phyloP scores from a whole-genome alignment of 495 filamentous ascomycete species.

The Achaetomiella virescens region DNA sequence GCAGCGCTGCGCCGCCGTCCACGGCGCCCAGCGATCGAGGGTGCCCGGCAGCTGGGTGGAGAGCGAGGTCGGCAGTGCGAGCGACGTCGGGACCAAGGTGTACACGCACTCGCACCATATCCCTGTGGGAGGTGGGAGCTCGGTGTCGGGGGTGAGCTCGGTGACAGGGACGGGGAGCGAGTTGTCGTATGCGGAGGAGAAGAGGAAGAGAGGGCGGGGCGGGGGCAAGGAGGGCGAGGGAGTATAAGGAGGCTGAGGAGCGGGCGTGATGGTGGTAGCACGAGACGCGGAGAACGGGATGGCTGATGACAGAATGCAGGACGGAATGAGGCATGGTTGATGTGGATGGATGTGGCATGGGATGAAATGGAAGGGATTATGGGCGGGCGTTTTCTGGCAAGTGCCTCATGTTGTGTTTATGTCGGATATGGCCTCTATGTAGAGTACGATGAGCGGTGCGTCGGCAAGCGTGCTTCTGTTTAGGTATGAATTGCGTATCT shows the following conservation, averaged over 20 bases:
- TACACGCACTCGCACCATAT: slow-evolving; percentile 79
- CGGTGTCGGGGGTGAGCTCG: slow-evolving; percentile 33
- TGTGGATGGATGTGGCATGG: not conserved
- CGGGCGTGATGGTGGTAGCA: not conserved
- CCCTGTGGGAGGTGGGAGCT: slow-evolving; percentile 26
- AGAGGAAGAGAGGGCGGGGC: slow-evolving; percentile 29
- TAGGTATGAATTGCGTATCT: no score
- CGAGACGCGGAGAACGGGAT: no score
- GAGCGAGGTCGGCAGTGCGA: slow-evolving; percentile 42
- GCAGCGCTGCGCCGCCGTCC: not conserved
- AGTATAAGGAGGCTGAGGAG: slow-evolving; percentile 3
- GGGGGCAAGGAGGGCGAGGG: slow-evolving; percentile 16
- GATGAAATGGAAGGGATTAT: not conserved
- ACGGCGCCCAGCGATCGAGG: slow-evolving; percentile 8
- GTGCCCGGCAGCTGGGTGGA: slow-evolving; percentile 53
- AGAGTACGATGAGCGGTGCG: no score
- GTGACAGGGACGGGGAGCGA: slow-evolving; percentile 14
- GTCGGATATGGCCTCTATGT: no score
- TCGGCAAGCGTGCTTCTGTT: no score
- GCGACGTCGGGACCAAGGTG: slow-evolving; percentile 66
- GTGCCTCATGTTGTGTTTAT: not conserved
- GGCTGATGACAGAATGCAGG: not conserved
- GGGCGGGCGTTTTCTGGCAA: not conserved
- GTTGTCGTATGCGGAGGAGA: slow-evolving; percentile 31
- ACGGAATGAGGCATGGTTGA: not conserved